These are phyloP conservation scores for Paxillus ammoniavirescens DNA, from an alignment of 768 basidiomycete genomes.

Conservation along the genomic window DNA sequence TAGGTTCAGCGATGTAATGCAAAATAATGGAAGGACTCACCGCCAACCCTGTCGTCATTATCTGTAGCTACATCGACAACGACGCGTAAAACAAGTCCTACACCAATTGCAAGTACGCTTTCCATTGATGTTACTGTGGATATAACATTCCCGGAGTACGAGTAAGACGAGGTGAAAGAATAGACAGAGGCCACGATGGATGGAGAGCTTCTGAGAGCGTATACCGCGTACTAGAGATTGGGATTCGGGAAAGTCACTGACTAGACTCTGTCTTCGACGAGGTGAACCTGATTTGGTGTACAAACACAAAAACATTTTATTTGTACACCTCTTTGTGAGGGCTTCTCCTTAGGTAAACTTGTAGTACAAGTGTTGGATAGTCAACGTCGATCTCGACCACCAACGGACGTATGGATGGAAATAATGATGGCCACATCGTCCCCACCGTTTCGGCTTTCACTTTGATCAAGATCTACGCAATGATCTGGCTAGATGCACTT, in stretches of 20 bases:
- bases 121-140: conserved; percentile 52
- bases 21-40: conserved; percentile 16
- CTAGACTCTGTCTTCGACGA: neutral
- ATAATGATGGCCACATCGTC: too few relatives aligned
- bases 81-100: conserved; percentile 64
- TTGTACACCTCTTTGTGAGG: conserved; percentile 1
- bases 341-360: too few relatives aligned
- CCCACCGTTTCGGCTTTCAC: too few relatives aligned
- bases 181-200: conserved; percentile 29
- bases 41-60: conserved; percentile 30
- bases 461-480: too few relatives aligned
- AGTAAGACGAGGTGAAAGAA: conserved; percentile 25
- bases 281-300: neutral
- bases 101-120: conserved; percentile 62
- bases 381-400: too few relatives aligned
- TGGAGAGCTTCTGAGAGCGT: conserved; percentile 6
- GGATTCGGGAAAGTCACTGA: too few relatives aligned
- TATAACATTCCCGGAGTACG: conserved; percentile 28
- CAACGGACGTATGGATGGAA: too few relatives aligned
- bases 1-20: neutral
- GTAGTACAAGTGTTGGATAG: too few relatives aligned
- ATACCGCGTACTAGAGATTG: too few relatives aligned
- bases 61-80: conserved; percentile 51
- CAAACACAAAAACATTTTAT: conserved; percentile 19
- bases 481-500: too few relatives aligned